phyloP scores from a whole-genome alignment of 768 basidiomycete genomes.

The Calocybe indica region DNA sequence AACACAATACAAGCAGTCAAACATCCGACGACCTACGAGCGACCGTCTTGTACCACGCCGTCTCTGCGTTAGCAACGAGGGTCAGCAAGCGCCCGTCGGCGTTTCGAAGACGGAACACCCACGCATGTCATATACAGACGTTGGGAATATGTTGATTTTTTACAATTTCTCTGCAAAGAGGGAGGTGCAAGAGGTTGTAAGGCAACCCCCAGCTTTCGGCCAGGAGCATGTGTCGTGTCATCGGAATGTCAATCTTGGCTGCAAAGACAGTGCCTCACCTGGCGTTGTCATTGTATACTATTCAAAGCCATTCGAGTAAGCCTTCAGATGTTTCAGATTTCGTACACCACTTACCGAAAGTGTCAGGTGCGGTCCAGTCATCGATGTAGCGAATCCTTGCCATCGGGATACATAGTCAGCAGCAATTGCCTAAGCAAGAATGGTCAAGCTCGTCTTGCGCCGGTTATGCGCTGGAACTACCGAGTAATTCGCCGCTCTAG shows the following conservation, averaged over 20 bases:
- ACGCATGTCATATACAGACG: conserved; percentile 42
- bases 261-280: conserved; percentile 22
- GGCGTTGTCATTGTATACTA: conserved; percentile 48
- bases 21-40: conserved; percentile 23
- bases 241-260: neutral
- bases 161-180: conserved; percentile 54
- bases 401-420: conserved; percentile 47
- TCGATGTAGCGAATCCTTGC: conserved; percentile 44
- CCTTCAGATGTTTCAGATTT: too few relatives aligned
- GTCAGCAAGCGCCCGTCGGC: neutral
- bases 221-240: neutral
- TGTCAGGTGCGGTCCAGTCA: conserved; percentile 47
- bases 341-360: conserved; percentile 31
- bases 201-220: conserved; percentile 45
- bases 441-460: neutral
- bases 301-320: neutral
- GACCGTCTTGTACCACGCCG: conserved; percentile 44
- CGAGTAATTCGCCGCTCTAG: conserved; percentile 34
- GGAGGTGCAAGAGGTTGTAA: too few relatives aligned
- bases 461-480: conserved; percentile 11
- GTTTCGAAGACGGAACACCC: conserved; percentile 11
- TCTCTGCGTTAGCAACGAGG: conserved; percentile 24
- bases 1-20: neutral
- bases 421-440: conserved; percentile 40
- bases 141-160: conserved; percentile 46